These are phyloP conservation scores for Macrolepiota albuminosa DNA, from an alignment of 768 basidiomycete species.

Conservation along the genomic window DNA sequence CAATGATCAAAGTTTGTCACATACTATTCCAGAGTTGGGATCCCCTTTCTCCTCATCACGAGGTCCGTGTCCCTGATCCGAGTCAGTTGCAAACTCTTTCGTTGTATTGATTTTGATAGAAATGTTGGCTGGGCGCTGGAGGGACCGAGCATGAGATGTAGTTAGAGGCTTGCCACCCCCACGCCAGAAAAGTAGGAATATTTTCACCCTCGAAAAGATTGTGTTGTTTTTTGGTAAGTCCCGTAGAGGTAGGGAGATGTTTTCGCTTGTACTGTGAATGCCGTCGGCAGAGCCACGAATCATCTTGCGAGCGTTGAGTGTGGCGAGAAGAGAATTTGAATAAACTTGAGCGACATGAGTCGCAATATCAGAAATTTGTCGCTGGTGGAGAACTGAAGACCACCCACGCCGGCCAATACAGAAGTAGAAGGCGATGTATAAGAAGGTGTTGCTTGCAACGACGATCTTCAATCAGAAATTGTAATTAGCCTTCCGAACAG, in stretches of 20 bases:
- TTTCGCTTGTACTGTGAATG: constrained; percentile 36
- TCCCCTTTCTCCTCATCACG: constrained; percentile 17
- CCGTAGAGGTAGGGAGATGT: constrained; percentile 33
- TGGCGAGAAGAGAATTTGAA: constrained; percentile 56
- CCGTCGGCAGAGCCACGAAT: constrained; percentile 36
- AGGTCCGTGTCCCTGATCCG: constrained; percentile 24
- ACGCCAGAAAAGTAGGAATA: background rate
- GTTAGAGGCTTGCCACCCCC: background rate
- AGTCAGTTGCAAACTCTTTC: constrained; percentile 42
- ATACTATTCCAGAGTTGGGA: constrained; percentile 13
- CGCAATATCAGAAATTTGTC: background rate
- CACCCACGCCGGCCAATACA: constrained; percentile 53
- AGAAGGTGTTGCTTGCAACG: constrained; percentile 41
- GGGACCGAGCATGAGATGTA: background rate
- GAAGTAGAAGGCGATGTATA: constrained; percentile 59
- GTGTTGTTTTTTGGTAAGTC: constrained; percentile 31
- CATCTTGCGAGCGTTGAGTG: constrained; percentile 50
- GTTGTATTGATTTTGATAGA: constrained; percentile 55
- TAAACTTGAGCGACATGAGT: constrained; percentile 35
- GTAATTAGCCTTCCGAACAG: background rate
- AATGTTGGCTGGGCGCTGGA: constrained; percentile 39
- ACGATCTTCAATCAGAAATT: constrained; percentile 33
- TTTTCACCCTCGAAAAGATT: constrained; percentile 27
- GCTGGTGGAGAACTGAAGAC: constrained; percentile 19
- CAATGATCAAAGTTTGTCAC: background rate